Percentiles rank a stretch among this genome's conserved stretches.
Conservation (phyloP, 345 rosid genomes). For the Stellera chamaejasme region DNA sequence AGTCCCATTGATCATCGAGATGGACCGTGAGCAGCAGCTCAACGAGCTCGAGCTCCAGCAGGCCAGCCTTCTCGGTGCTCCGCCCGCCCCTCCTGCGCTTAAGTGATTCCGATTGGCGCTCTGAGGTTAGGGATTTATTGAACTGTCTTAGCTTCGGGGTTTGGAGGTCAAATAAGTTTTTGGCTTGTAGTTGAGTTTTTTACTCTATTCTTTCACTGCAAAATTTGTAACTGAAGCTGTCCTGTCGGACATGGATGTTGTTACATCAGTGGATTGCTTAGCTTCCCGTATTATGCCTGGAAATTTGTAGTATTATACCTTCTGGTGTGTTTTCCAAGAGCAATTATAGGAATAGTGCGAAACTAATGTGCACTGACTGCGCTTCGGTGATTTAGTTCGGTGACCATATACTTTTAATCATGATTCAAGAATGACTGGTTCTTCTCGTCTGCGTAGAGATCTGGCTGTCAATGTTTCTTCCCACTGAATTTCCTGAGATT, state of each 20-base stretch:
- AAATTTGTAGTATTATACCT: too few species aligned
- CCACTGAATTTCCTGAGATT: too few species aligned
- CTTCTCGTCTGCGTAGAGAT: too few species aligned
- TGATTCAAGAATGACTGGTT: too few species aligned
- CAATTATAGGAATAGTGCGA: too few species aligned
- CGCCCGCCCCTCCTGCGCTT: slow-evolving; percentile 17
- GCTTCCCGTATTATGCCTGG: too few species aligned
- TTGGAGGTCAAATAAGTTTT: neutral
- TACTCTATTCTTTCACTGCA: neutral
- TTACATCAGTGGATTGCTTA: neutral
- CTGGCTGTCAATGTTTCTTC: too few species aligned
- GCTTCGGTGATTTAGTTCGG: too few species aligned
- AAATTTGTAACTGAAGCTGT: neutral
- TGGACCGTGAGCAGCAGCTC: slow-evolving; percentile 62
- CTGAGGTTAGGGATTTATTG: slow-evolving; percentile 2
- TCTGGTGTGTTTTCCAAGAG: too few species aligned
- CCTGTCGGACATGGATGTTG: neutral
- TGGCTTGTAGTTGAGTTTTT: neutral
- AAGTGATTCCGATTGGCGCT: neutral
- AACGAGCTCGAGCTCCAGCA: slow-evolving; percentile 65
- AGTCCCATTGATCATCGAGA: slow-evolving; percentile 57
- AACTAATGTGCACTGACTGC: too few species aligned
- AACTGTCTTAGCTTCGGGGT: neutral
- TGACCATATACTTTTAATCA: too few species aligned
- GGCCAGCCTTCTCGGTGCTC: slow-evolving; percentile 59